phyloP scores from a whole-genome alignment of 768 basidiomycete genomes.

The Lentinula sp. region DNA sequence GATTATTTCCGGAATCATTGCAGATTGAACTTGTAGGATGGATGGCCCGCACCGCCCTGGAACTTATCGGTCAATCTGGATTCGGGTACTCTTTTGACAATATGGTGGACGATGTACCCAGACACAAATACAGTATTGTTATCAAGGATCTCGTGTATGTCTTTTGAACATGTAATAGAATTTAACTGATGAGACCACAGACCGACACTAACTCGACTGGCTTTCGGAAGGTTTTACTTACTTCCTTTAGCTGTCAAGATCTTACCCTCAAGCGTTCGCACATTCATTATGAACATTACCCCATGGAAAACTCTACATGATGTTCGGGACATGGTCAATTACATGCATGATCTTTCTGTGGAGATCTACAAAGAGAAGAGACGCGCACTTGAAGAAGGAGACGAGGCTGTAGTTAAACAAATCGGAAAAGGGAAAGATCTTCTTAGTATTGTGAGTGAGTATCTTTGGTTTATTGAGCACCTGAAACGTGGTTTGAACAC shows the following conservation, averaged over 20 bases:
- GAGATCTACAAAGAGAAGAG: conserved; percentile 32
- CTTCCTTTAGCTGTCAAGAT: conserved; percentile 19
- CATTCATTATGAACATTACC: conserved; percentile 23
- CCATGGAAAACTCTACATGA: conserved; percentile 26
- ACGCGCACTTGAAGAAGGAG: conserved; percentile 24
- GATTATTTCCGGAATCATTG: background rate
- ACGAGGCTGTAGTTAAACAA: conserved; percentile 23
- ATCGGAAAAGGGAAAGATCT: conserved; percentile 37
- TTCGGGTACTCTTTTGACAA: conserved; percentile 31
- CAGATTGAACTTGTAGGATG: conserved; percentile 25
- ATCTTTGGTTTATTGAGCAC: background rate
- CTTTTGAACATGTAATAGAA: background rate
- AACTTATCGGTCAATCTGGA: conserved; percentile 32
- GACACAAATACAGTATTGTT: conserved; percentile 8
- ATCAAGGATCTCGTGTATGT: conserved; percentile 14
- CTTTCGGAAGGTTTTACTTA: conserved; percentile 10
- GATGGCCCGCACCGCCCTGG: conserved; percentile 30
- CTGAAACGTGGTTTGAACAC: background rate
- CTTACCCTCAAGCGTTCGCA: conserved; percentile 22
- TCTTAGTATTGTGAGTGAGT: conserved; percentile 38
- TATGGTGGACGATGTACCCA: conserved; percentile 15
- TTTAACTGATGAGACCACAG: background rate
- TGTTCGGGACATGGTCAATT: conserved; percentile 26
- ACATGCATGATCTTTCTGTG: conserved; percentile 28
- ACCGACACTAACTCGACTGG: background rate